Evolutionary conservation across 371 early-diverging fungal species (phyloP).

Genomic region (Batrachochytrium dendrobatidis): DNA sequence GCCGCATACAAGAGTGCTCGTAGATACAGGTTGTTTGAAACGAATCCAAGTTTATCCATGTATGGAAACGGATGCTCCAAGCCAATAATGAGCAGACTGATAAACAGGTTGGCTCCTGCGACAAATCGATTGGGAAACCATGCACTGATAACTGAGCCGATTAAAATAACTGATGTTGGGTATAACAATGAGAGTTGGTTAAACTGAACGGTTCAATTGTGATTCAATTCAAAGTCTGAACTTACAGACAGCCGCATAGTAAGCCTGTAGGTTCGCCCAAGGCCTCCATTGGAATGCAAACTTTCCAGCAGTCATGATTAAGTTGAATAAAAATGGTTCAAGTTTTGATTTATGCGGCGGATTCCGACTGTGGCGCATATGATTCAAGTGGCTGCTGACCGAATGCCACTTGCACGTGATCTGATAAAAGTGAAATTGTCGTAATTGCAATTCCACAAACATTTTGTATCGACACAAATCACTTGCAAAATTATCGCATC

Average conservation of each 20-base stretch:
- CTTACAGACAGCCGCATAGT: neutral
- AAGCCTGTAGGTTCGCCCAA: neutral
- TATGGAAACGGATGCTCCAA: slow-evolving; percentile 19
- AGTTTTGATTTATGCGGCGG: too few species aligned
- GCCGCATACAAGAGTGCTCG: slow-evolving; percentile 21
- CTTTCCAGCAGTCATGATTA: neutral
- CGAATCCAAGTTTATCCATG: slow-evolving; percentile 14
- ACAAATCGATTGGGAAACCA: slow-evolving; percentile 9
- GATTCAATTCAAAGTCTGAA: neutral
- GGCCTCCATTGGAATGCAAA: neutral
- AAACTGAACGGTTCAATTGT: neutral
- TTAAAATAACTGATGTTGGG: slow-evolving; percentile 7
- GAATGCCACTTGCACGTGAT: too few species aligned
- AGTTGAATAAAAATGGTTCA: neutral
- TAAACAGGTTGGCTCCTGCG: slow-evolving; percentile 10
- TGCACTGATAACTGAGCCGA: slow-evolving; percentile 13
- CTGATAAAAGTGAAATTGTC: too few species aligned
- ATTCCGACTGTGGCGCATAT: too few species aligned
- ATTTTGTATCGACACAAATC: too few species aligned
- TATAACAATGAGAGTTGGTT: neutral
- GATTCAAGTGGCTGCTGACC: too few species aligned
- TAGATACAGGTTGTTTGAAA: slow-evolving; percentile 20
- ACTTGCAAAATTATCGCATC: too few species aligned
- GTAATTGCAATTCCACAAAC: too few species aligned
- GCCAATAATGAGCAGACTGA: slow-evolving; percentile 20